Percentiles rank a stretch among this genome's conserved stretches.
These are phyloP conservation scores for Leptomonas seymouri DNA, from an alignment of 208 protist genomes.

Conservation along the genomic window DNA sequence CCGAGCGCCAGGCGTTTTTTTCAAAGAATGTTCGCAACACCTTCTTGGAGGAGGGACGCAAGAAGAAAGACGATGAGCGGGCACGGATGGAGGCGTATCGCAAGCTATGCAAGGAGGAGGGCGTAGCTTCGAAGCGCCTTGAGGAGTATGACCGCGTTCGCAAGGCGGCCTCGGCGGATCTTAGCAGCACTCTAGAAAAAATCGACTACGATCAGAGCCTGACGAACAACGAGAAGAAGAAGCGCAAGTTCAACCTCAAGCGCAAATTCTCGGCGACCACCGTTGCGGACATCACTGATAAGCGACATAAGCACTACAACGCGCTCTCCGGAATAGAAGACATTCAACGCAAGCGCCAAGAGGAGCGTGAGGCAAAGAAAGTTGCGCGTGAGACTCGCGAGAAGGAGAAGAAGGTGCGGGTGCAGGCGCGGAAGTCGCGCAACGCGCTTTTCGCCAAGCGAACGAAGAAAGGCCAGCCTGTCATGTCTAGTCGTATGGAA, in stretches of 20 bases:
- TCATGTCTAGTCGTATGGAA: constrained; percentile 75
- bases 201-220: constrained; percentile 88
- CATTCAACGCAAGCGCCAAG: constrained; percentile 52
- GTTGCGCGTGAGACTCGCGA: constrained; percentile 49
- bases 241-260: constrained; percentile 88
- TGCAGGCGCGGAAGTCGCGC: constrained; percentile 51
- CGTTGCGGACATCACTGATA: constrained; percentile 65
- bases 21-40: constrained; percentile 64
- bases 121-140: constrained; percentile 79
- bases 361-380: constrained; percentile 49
- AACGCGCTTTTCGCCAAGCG: constrained; percentile 66
- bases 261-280: constrained; percentile 83
- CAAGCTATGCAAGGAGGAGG: constrained; percentile 79
- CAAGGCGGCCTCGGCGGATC: constrained; percentile 35
- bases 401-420: constrained; percentile 42
- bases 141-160: constrained; percentile 79
- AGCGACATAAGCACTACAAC: constrained; percentile 59
- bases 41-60: constrained; percentile 61
- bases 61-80: constrained; percentile 78
- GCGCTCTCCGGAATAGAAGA: constrained; percentile 66
- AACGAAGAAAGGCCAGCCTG: constrained; percentile 80
- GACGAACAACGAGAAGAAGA: constrained; percentile 88
- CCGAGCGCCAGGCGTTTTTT: constrained; percentile 80
- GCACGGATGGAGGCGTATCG: constrained; percentile 90
- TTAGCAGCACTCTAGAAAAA: constrained; percentile 58